A percentile compares a stretch with the other conserved stretches of the same genome.
Conservation (phyloP, 805 yeast species). For the Spathaspora gorwiae region DNA sequence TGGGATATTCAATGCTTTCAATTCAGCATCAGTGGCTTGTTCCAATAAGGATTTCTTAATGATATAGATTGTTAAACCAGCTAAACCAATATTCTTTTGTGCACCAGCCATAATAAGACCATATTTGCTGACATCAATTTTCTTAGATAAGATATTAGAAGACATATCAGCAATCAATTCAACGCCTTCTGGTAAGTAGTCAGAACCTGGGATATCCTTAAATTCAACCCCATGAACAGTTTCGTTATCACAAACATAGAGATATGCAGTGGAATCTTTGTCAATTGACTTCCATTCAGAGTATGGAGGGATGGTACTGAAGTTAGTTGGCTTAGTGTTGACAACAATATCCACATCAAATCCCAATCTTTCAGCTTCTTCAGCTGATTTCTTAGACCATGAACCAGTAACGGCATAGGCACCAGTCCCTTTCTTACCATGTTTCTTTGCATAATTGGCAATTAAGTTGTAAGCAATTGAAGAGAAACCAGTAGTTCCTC, state of each 20-base stretch:
- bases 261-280: conserved; percentile 69
- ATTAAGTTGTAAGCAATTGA: conserved; percentile 77
- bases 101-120: conserved; percentile 97
- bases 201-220: conserved; percentile 44
- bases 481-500: conserved; percentile 95
- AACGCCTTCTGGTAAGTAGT: conserved; percentile 57
- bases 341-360: conserved; percentile 65
- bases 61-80: conserved; percentile 90
- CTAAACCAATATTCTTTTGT: conserved; percentile 95
- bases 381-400: conserved; percentile 86
- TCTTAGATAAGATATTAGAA: conserved; percentile 80
- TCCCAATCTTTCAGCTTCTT: conserved; percentile 85
- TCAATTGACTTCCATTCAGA: conserved; percentile 57
- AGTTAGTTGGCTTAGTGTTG: conserved; percentile 60
- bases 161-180: conserved; percentile 94
- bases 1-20: conserved; percentile 61
- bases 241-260: conserved; percentile 93
- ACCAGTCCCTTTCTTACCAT: conserved; percentile 72
- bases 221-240: conserved; percentile 95
- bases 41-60: conserved; percentile 76
- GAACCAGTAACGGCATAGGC: conserved; percentile 89
- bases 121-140: conserved; percentile 75
- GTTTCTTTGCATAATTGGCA: conserved; percentile 67
- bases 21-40: conserved; percentile 58
- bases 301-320: conserved; percentile 60